Base-by-base conservation (phyloP, 2,329 filamentous ascomycete genomes). In the Aspergillus luchuensis region DNA sequence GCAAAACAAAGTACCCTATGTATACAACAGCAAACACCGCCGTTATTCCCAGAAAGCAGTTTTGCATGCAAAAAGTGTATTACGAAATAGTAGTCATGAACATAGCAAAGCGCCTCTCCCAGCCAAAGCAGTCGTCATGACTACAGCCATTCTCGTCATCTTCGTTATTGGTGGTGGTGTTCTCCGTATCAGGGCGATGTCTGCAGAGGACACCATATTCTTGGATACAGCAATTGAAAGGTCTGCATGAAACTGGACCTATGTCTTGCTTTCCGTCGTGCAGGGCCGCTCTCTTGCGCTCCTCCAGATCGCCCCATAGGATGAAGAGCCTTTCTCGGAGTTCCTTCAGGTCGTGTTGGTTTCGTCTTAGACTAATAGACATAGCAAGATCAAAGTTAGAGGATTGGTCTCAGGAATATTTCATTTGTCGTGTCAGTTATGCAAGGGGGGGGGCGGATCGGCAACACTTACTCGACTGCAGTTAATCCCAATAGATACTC, bases 291-390 rank as follows among this genome's bases (percentile, higher is more conserved):
- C 47, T 54, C 45, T 90, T 91, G 51, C 79, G 74, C 71, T 96
- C 91, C 71, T 93, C 88, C 1, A 97, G 80, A 62, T 97, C 86
- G 1, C 94, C 94, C 93, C 94, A 98, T 1, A 97, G 80, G 38
- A 86, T 79, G 71, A 89, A 94, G 58, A 97, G 80, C 67, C 85
- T 88, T 66, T 96, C 86, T 54, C 86, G 84, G 4, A 97, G 77
- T 6, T 73, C 63, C 3, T 68, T 72, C 1, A 95, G 77, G 1
- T 77, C 69, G 0, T 73, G 55, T 2, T 75, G 67, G 48, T 89
- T 78, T n/a, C 75, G 71, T 19, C 82, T 83, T 36, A 97, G 81
- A 73, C 87, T 87, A 58, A 54, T 19, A 10, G 19, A 4, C 15
- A 50, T 28, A 21, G n/a, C 5, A 49, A 36, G 33, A 36, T 5